phyloP scores from a whole-genome alignment of 805 yeast species.

The Isabelozyma pseudorhagii region DNA sequence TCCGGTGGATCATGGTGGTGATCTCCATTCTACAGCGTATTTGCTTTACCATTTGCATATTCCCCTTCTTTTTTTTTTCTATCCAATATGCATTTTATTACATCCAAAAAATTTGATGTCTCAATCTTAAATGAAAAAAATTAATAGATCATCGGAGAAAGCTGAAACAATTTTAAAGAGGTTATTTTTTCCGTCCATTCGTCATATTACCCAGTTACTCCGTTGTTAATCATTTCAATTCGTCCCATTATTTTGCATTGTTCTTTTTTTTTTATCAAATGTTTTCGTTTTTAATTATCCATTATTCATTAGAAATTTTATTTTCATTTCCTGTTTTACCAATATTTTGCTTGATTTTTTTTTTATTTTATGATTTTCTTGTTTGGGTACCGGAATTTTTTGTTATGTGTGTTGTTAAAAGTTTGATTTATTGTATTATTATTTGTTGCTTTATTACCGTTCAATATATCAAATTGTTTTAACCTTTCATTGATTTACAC shows the following conservation, averaged over 20 bases:
- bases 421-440: conserved; percentile 2
- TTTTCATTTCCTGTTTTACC: conserved; percentile 1
- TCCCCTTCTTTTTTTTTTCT: conserved; percentile 12
- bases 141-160: conserved; percentile 9
- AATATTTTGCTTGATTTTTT: conserved; percentile 4
- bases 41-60: conserved; percentile 12
- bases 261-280: conserved; percentile 13
- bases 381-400: background rate
- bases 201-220: conserved; percentile 5
- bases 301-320: background rate
- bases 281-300: conserved; percentile 12
- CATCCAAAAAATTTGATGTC: conserved; percentile 18
- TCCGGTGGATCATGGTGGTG: conserved; percentile 40
- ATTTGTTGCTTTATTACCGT: conserved; percentile 10
- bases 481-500: background rate
- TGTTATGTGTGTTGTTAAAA: background rate
- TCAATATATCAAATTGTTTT: background rate
- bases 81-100: conserved; percentile 10
- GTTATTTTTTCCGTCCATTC: background rate
- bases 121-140: conserved; percentile 17
- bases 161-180: background rate
- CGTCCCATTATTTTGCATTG: conserved; percentile 16
- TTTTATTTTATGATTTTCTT: conserved; percentile 4
- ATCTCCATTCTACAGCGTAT: background rate
- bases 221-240: background rate